Evolutionary conservation across 129 eudicot genomes (phyloP).

Genomic region (Silybum marianum): DNA sequence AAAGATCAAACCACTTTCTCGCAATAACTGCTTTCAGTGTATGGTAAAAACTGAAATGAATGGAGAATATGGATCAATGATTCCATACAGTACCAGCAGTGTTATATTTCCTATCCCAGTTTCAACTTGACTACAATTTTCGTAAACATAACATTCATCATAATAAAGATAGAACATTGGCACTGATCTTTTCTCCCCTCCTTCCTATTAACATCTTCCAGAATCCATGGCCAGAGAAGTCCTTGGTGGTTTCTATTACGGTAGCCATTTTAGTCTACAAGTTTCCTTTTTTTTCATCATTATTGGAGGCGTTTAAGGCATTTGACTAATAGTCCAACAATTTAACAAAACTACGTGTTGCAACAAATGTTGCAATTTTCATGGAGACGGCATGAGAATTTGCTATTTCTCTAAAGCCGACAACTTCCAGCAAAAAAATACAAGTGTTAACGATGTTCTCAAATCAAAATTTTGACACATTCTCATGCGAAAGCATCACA

Average conservation of each 20-base stretch:
- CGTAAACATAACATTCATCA: neutral
- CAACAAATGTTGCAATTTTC: neutral
- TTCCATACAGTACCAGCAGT: neutral
- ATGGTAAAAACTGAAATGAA: neutral
- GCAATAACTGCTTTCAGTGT: neutral
- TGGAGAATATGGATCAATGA: neutral
- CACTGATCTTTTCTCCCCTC: neutral
- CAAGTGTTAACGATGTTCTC: neutral
- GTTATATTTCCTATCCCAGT: neutral
- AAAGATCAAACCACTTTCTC: neutral
- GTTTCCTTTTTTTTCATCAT: neutral
- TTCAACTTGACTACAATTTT: neutral
- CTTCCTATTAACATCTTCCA: conserved; percentile 9
- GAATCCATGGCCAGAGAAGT: neutral
- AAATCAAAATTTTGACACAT: neutral
- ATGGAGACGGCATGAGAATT: neutral
- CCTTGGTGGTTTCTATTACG: neutral
- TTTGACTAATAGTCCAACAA: neutral
- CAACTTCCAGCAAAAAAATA: neutral
- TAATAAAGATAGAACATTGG: neutral
- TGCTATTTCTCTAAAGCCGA: neutral
- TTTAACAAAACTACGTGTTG: neutral
- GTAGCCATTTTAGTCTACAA: neutral
- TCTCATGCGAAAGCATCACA: neutral
- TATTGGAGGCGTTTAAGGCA: neutral